These are phyloP conservation scores for Dothideomycetes sp. DNA, from an alignment of 2,329 filamentous ascomycete genomes.

Conservation along the genomic window DNA sequence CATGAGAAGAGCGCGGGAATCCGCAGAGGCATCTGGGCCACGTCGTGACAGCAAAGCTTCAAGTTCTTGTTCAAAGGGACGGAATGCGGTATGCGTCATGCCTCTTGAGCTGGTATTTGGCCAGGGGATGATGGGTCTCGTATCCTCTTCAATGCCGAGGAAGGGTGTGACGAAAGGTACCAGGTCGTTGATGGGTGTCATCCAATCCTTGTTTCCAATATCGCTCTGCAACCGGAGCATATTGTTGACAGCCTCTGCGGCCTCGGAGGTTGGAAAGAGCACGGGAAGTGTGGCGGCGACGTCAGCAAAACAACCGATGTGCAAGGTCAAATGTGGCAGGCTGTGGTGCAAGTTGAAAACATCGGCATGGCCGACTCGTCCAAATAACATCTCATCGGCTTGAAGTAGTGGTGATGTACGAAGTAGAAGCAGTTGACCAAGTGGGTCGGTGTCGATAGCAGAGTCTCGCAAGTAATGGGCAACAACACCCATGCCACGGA, in stretches of 20 bases:
- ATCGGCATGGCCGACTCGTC: slow-evolving; percentile 1
- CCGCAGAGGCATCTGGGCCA: not conserved
- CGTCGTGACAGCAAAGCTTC: not conserved
- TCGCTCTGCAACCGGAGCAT: slow-evolving; percentile 1
- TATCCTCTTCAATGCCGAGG: not conserved
- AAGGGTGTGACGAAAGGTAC: slow-evolving; percentile 6
- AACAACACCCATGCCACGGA: slow-evolving; percentile 8
- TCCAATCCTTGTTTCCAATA: slow-evolving; percentile 7
- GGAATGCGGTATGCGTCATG: slow-evolving; percentile 7
- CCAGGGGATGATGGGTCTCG: slow-evolving; percentile 8
- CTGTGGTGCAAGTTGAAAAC: slow-evolving; percentile 5
- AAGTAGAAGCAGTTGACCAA: not conserved
- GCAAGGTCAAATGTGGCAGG: slow-evolving; percentile 2
- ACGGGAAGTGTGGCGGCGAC: slow-evolving; percentile 7
- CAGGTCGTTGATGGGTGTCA: slow-evolving; percentile 6
- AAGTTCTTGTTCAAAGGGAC: not conserved
- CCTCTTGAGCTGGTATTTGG: slow-evolving; percentile 5
- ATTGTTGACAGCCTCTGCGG: not conserved
- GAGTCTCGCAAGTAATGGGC: slow-evolving; percentile 10
- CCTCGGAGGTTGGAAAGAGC: not conserved
- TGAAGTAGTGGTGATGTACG: not conserved
- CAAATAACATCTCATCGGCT: slow-evolving; percentile 9
- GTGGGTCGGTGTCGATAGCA: not conserved
- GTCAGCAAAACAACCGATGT: slow-evolving; percentile 2
- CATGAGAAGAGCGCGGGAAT: not conserved